Evolutionary conservation across 192 early-diverging fungal species (phyloP), one percentile per base, ranked within the genome.

Genomic region (Rhizophagus clarus): DNA sequence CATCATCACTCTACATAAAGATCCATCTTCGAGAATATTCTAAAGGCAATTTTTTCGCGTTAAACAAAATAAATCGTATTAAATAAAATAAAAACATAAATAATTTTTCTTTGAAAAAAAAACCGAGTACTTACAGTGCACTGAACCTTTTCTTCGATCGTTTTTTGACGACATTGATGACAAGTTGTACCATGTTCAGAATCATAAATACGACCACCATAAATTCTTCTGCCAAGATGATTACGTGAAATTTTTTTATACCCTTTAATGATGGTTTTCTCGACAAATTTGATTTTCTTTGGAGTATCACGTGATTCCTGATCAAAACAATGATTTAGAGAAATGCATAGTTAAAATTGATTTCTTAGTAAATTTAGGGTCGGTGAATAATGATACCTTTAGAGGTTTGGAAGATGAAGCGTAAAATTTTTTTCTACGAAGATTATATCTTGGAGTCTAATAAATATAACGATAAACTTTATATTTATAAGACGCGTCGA

Each of bases 111-210:
- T n/a, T n/a, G n/a, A 1, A 12, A 15, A 20, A 56, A 51, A 4
- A 4, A 20, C 2, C 29, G 63, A 28, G 29, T 60, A 61, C 37
- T 76, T 76, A 71, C 42, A 10, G 77, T 67, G 24, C 77, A 72
- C 72, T 40, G 67, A 40, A 80, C 79, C 31, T 80, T 80, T 7
- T 80, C 79, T 34, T 80, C 79, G 17, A 73, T 31, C 8, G 79
- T 80, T n/a, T 80, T 80, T 73, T 80, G 79, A 34, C 79, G 47
- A 63, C 79, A 80, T 60, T 80, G 79, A 72, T 80, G 79, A 45
- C 79, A 80, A 20, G 70, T 80, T 12, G 79, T 74, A 32, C 79
- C 79, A 4, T 28, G 45, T 49, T 49, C 79, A 28, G 79, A 80
- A 42, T 80, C 79, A 56, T 80, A 80, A 70, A 80, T 40, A 2